These are phyloP conservation scores for Rutstroemia sp. DNA, from an alignment of 2,329 filamentous ascomycete species.

Conservation along the genomic window DNA sequence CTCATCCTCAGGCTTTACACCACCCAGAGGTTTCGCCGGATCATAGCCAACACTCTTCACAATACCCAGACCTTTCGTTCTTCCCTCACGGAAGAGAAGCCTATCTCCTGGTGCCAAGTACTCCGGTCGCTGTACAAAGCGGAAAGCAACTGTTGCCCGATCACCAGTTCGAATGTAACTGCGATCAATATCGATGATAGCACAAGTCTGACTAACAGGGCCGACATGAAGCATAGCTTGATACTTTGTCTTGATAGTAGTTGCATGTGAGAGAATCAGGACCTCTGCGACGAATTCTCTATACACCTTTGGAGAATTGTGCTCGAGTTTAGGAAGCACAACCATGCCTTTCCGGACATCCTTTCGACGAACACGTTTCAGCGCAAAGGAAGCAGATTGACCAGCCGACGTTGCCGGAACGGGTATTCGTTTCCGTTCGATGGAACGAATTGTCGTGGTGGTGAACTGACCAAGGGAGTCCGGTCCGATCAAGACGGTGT, in stretches of 20 bases:
- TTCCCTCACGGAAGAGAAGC: conserved; percentile 85
- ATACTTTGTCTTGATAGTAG: conserved; percentile 93
- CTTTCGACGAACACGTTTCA: conserved; percentile 80
- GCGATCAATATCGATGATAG: conserved; percentile 96
- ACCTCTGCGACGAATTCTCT: conserved; percentile 81
- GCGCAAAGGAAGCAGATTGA: conserved; percentile 84
- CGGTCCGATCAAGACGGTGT: conserved; percentile 80
- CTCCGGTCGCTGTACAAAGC: conserved; percentile 89
- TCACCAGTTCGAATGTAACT: conserved; percentile 92
- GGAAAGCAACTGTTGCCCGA: conserved; percentile 87
- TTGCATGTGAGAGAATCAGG: conserved; percentile 89
- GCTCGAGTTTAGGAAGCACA: conserved; percentile 76
- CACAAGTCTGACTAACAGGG: conserved; percentile 88
- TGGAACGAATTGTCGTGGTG: conserved; percentile 79
- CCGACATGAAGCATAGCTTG: conserved; percentile 98
- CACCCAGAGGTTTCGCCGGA: conserved; percentile 40
- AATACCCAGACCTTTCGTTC: conserved; percentile 92
- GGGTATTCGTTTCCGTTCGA: conserved; percentile 86
- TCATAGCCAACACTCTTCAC: conserved; percentile 91
- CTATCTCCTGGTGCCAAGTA: conserved; percentile 84
- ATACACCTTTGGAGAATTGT: conserved; percentile 61
- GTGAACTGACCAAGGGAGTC: conserved; percentile 87
- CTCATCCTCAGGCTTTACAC: conserved; percentile 1
- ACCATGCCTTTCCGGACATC: conserved; percentile 99
- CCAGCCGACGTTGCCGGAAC: conserved; percentile 86